Evolutionary conservation across 139 green algal genomes (phyloP), one percentile per base, ranked within the genome.

Genomic region (Coccomyxa sp.): DNA sequence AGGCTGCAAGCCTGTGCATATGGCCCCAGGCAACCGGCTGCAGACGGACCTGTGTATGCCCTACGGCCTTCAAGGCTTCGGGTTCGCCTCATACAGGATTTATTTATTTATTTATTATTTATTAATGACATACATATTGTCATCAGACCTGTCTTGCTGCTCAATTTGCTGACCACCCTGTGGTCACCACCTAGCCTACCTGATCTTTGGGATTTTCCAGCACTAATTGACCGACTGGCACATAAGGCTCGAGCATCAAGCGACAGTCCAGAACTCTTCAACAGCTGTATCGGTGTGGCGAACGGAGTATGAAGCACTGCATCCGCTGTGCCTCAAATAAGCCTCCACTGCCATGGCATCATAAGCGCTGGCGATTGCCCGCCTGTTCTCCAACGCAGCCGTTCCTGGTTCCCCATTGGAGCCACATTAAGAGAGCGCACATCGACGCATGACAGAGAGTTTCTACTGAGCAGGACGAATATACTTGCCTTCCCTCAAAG

Each of bases 291-390:
- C 83, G 0, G 27, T 88, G 31, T 83, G 82, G 21, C 51, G 63
- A 0, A 90, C 12, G 12, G 32, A 79, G 59, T 80, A 87, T 0
- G 57, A 81, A 31, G 74, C 51, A 10, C 27, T 77, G 21, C 83
- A 76, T 14, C 91, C 92, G 79, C 86, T 87, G 31, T 85, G 87
- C 0, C 91, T 78, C 78, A 96, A 66, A 67, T 82, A 95, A 0
- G 90, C 91, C 17, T 83, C 87, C 7, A 93, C 77, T 0, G 83
- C 84, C 67, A 94, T 88, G 7, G 83, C 90, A 60, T 93, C 88
- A 74, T 94, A 93, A 45, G 84, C 80, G 78, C 93, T 92, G 32
- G 88, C 75, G 7, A 96, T 82, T 30, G 86, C 82, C 10, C 87
- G 82, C 59, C 89, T 83, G 71, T 86, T 90, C 0, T 82, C 85